A percentile compares a stretch with the other conserved stretches of the same genome.
These are phyloP conservation scores for Mrakia gelida DNA, from an alignment of 768 basidiomycete species.

Conservation along the genomic window DNA sequence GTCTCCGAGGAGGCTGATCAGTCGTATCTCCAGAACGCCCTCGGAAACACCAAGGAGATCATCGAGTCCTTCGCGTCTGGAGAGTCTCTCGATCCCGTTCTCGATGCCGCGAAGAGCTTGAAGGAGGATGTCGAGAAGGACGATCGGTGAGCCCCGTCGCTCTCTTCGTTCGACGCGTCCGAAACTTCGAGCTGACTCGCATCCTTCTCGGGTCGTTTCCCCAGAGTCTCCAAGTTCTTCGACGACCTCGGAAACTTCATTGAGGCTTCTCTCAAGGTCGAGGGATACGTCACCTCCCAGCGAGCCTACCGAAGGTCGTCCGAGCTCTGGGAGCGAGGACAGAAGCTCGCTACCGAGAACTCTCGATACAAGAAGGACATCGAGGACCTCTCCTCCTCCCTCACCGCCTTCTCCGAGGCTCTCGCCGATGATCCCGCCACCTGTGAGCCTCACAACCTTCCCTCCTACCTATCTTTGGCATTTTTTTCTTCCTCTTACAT, in stretches of 20 bases:
- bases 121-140: conserved; percentile 45
- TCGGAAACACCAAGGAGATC: conserved; percentile 44
- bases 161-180: too few relatives aligned
- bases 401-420: conserved; percentile 42
- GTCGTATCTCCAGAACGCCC: conserved; percentile 45
- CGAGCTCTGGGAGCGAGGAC: conserved; percentile 46
- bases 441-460: too few relatives aligned
- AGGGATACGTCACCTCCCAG: conserved; percentile 46
- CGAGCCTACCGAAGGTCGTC: conserved; percentile 45
- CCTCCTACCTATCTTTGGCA: too few relatives aligned
- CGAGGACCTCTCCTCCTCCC: conserved; percentile 41
- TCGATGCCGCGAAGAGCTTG: conserved; percentile 41
- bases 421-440: conserved; percentile 44
- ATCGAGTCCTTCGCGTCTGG: conserved; percentile 44
- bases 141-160: conserved; percentile 28
- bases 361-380: conserved; percentile 44
- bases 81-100: conserved; percentile 44
- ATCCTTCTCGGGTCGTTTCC: too few relatives aligned
- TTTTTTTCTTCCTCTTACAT: too few relatives aligned
- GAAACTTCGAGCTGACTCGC: too few relatives aligned
- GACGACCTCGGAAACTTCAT: conserved; percentile 42
- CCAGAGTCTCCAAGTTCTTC: conserved; percentile 43
- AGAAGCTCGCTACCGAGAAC: conserved; percentile 44
- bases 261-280: conserved; percentile 45
- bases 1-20: conserved; percentile 42